These are phyloP conservation scores for Solanum phureja DNA, from an alignment of 257 asterid species.

Conservation along the genomic window DNA sequence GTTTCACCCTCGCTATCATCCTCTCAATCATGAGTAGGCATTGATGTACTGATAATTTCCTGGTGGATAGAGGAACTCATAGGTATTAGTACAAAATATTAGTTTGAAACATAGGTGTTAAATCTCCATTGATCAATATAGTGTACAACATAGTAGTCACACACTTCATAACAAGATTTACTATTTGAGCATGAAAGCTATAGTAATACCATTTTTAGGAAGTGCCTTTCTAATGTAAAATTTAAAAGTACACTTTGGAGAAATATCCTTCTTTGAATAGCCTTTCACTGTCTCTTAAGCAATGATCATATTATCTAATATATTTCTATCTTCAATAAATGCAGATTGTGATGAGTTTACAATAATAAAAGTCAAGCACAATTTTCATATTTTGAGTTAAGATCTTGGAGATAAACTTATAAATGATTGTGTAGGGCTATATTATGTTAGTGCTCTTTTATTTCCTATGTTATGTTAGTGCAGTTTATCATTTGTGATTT, in stretches of 20 bases:
- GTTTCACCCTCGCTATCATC: background rate
- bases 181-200: background rate
- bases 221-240: background rate
- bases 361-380: background rate
- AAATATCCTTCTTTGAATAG: background rate
- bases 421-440: background rate
- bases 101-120: background rate
- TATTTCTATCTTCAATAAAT: background rate
- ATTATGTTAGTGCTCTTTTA: too few species aligned
- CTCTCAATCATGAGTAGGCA: background rate
- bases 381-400: background rate
- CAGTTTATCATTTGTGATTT: too few species aligned
- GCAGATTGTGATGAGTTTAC: background rate
- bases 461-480: too few species aligned
- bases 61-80: too few species aligned
- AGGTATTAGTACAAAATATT: background rate
- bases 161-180: background rate
- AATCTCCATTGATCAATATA: background rate
- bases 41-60: background rate
- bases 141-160: background rate
- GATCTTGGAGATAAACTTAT: background rate
- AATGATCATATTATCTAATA: background rate
- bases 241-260: background rate
- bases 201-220: background rate
- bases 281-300: background rate